Conservation (phyloP, 1,284 basidiomycete species). For the Trichosporon ovoides region DNA sequence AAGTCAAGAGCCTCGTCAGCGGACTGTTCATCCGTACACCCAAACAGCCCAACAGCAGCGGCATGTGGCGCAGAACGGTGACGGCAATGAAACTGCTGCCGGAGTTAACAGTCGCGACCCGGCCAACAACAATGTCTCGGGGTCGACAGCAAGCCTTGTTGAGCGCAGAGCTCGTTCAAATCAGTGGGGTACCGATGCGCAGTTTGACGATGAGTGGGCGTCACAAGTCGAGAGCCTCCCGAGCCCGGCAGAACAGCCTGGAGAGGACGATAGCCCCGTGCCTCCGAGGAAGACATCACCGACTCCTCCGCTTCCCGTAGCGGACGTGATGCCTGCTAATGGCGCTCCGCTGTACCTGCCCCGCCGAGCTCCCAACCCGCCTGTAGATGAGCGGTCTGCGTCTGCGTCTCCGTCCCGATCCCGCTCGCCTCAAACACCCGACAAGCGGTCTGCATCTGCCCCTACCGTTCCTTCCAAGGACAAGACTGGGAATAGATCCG, state of each 20-base stretch:
- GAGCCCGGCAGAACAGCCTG: not conserved
- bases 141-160: not conserved
- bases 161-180: not conserved
- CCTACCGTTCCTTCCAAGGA: not conserved
- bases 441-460: not conserved
- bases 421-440: not conserved
- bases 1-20: not conserved
- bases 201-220: conserved; percentile 3
- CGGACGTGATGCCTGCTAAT: not conserved
- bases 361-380: not conserved
- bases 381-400: not conserved
- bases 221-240: not conserved
- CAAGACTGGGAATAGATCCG: not conserved
- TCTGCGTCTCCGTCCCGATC: too few relatives aligned
- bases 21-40: not conserved
- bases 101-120: conserved; percentile 6
- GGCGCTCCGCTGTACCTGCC: too few relatives aligned
- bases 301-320: not conserved
- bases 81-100: not conserved
- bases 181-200: not conserved
- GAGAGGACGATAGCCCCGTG: not conserved
- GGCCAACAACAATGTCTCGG: conserved; percentile 5
- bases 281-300: not conserved
- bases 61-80: not conserved
- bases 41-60: conserved; percentile 1